These are phyloP conservation scores for Lophium mytilinum DNA, from an alignment of 495 filamentous ascomycete genomes.

Conservation along the genomic window DNA sequence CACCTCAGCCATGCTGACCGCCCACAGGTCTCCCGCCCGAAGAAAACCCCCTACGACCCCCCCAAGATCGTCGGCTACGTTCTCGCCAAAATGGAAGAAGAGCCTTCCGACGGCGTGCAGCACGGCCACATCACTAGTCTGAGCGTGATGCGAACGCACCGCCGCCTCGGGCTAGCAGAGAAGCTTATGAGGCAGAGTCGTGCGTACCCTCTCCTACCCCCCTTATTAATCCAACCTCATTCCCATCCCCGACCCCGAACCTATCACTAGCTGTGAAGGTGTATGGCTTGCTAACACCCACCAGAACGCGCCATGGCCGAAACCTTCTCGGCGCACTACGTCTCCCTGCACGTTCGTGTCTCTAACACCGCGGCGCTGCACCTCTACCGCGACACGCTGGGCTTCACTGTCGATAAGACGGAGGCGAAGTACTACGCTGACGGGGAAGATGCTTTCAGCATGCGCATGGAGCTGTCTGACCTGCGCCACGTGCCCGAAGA, in stretches of 20 bases:
- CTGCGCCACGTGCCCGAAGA: constrained; percentile 37
- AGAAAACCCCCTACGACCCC: constrained; percentile 71
- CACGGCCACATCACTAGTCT: constrained; percentile 96
- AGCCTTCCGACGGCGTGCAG: constrained; percentile 79
- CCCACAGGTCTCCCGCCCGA: constrained; percentile 54
- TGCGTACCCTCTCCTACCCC: constrained; percentile 43
- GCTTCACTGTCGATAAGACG: constrained; percentile 82
- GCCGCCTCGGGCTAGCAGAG: constrained; percentile 85
- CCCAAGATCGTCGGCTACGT: constrained; percentile 99
- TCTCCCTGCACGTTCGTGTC: constrained; percentile 89
- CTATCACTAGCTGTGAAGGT: no score
- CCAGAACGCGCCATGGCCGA: constrained; percentile 94
- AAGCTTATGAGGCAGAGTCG: constrained; percentile 93
- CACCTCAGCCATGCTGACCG: neutral
- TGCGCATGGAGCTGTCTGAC: constrained; percentile 73
- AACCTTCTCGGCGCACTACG: constrained; percentile 81
- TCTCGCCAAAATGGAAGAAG: constrained; percentile 98
- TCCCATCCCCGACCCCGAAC: neutral
- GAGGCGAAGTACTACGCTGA: constrained; percentile 97
- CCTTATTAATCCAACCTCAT: no score
- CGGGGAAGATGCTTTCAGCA: constrained; percentile 91
- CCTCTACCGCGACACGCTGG: constrained; percentile 87
- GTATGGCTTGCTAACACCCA: no score
- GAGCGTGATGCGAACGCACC: constrained; percentile 93
- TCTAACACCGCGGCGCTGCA: constrained; percentile 84